Percentiles rank a stretch among this genome's conserved stretches.
These are phyloP conservation scores for Paraphaeosphaeria minitans DNA, from an alignment of 2,329 filamentous ascomycete genomes.

Conservation along the genomic window DNA sequence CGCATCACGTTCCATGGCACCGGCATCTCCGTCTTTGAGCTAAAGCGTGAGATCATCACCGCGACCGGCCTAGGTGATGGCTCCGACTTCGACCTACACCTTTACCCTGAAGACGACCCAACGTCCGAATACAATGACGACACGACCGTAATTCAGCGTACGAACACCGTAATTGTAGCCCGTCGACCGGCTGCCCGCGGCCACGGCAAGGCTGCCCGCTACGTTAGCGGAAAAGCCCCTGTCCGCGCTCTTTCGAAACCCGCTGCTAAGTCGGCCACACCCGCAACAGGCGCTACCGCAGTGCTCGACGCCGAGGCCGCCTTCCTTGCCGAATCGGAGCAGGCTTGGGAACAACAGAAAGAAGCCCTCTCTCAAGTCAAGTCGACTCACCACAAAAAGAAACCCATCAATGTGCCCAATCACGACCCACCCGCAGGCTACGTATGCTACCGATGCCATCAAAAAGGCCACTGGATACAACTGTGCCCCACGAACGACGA, in stretches of 20 bases:
- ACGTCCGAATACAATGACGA: conserved; percentile 98
- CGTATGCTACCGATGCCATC: conserved; percentile 92
- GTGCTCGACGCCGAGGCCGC: conserved; percentile 89
- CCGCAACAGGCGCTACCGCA: conserved; percentile 64
- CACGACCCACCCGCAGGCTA: conserved; percentile 93
- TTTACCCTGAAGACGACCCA: conserved; percentile 84
- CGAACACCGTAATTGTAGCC: conserved; percentile 89
- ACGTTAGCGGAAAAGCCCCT: conserved; percentile 96
- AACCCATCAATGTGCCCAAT: conserved; percentile 80
- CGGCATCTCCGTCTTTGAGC: conserved; percentile 95
- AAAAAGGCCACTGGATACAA: conserved; percentile 99
- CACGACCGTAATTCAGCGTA: conserved; percentile 94
- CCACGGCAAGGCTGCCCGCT: conserved; percentile 87
- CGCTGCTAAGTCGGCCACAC: conserved; percentile 66
- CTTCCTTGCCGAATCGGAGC: conserved; percentile 86
- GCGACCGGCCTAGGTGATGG: conserved; percentile 94
- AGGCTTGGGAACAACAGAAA: conserved; percentile 92
- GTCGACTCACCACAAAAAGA: conserved; percentile 55
- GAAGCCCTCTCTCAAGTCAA: conserved; percentile 81
- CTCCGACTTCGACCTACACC: conserved; percentile 92
- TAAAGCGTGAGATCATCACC: conserved; percentile 98
- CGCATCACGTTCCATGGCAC: conserved; percentile 97
- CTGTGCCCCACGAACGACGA: conserved; percentile 98
- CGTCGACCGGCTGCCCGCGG: conserved; percentile 85
- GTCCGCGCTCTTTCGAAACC: conserved; percentile 78